Evolutionary conservation across 2,329 filamentous ascomycete genomes (phyloP).

Genomic region (Trichoderma sp.): DNA sequence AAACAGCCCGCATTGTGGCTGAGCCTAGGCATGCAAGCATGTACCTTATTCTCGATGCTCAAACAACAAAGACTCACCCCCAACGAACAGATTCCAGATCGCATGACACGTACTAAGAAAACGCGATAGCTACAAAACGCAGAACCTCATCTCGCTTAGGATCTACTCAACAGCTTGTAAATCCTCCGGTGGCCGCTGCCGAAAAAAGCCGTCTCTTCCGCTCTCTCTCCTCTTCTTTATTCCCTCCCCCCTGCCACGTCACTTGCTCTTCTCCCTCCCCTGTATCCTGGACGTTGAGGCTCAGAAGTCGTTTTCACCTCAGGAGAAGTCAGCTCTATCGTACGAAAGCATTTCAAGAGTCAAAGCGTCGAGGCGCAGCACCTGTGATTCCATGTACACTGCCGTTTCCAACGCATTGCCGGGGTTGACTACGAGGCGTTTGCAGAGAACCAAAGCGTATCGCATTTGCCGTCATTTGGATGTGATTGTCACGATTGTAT

Average conservation of each 20-base stretch:
- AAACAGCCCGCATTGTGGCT: no score
- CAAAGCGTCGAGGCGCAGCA: constrained; percentile 25
- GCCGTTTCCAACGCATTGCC: background rate
- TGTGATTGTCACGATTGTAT: background rate
- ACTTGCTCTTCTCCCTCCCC: background rate
- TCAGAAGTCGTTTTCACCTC: background rate
- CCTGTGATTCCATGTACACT: background rate
- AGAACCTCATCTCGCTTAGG: no score
- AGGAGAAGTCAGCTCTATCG: background rate
- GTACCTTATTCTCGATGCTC: no score
- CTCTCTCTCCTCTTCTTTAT: background rate
- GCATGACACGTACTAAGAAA: background rate
- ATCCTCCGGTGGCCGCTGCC: background rate
- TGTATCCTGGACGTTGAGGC: background rate
- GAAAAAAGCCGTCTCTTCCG: constrained; percentile 6
- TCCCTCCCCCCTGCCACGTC: constrained; percentile 1
- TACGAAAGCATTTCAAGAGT: background rate
- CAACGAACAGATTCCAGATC: no score
- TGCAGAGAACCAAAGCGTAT: background rate
- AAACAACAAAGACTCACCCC: no score
- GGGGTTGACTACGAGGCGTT: constrained; percentile 14
- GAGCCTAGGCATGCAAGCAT: no score
- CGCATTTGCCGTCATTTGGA: no score
- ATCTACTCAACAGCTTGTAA: no score
- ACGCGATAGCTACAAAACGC: background rate